Conservation (phyloP, 805 yeast species). For the Candida krabiensis region DNA sequence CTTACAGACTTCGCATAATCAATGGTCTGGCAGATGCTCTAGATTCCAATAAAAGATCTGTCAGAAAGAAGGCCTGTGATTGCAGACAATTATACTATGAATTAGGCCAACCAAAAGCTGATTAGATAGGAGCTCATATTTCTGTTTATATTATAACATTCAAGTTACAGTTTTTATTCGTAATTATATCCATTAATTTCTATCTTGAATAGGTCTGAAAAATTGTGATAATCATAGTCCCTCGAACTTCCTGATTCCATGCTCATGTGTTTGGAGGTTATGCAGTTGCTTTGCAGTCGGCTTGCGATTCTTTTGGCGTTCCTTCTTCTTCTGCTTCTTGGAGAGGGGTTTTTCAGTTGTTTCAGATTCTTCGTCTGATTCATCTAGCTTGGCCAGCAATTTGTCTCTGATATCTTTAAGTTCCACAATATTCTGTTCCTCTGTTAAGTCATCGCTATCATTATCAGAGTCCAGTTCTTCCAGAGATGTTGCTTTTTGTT, state of each 20-base stretch:
- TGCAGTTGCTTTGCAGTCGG: constrained; percentile 45
- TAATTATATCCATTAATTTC: background rate
- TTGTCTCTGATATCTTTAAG: constrained; percentile 26
- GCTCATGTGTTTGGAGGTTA: constrained; percentile 53
- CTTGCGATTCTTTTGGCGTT: constrained; percentile 32
- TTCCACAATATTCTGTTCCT: constrained; percentile 23
- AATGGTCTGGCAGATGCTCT: constrained; percentile 49
- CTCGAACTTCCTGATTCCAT: constrained; percentile 66
- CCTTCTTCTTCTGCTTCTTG: constrained; percentile 34
- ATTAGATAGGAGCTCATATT: background rate
- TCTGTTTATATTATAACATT: background rate
- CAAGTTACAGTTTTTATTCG: background rate
- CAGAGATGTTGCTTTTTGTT: constrained; percentile 7
- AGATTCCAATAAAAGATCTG: constrained; percentile 72
- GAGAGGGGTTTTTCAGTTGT: constrained; percentile 11
- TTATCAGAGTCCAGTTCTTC: constrained; percentile 18
- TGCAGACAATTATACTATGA: constrained; percentile 78
- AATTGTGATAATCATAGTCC: constrained; percentile 45
- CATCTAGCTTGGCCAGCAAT: constrained; percentile 26
- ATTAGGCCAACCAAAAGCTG: constrained; percentile 30
- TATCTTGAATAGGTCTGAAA: too few relatives aligned
- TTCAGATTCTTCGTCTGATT: constrained; percentile 26
- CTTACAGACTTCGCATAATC: constrained; percentile 52
- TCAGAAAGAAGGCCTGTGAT: constrained; percentile 75
- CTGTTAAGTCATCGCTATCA: constrained; percentile 12